Base-by-base conservation (phyloP, 2,329 filamentous ascomycete species). In the Clonostachys rosea region DNA sequence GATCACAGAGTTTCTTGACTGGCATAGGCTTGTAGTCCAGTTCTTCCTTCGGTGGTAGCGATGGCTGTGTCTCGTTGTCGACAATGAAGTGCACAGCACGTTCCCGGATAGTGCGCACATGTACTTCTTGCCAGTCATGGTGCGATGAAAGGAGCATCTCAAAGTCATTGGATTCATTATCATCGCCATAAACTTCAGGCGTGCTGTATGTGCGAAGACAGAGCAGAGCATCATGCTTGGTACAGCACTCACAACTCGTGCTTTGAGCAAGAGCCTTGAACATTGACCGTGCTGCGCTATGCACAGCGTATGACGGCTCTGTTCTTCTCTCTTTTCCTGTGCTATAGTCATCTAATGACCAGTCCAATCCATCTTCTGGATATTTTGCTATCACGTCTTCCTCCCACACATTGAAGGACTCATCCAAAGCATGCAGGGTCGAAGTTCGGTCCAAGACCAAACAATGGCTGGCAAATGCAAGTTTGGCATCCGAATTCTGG, bases 121-220 rank as follows among this genome's bases (percentile, higher is more conserved):
- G 18, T 17, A 42, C 5, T 17, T 48, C 47, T 24, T 48, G 47
- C 47, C 47, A 48, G 35, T 41, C 47, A n/a, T 34, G 34, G 12
- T 48, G 14, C 36, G 42, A 40, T 24, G 47, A 48, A 18, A 48
- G 42, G 24, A 48, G 42, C 42, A 48, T 45, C 30, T 41, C 35
- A 13, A 48, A 39, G 20, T 45, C 42, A 14, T 41, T 30, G 24
- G 17, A 9, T 12, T 16, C 39, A 11, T 11, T 34, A 43, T 43
- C 40, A 10, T 42, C 30, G 5, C 5, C 39, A 24, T 14, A 24
- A 13, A 16, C 20, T 14, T 33, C 20, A n/a, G 20, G 16, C 42
- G 36, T 41, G 2, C 43, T n/a, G 36, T 49, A 42, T 12, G 47
- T 49, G 14, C 35, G 36, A 10, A 49, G 37, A 34, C 40, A 33